Evolutionary conservation across 371 early-diverging fungal species (phyloP).

Genomic region (Mucor indicus): DNA sequence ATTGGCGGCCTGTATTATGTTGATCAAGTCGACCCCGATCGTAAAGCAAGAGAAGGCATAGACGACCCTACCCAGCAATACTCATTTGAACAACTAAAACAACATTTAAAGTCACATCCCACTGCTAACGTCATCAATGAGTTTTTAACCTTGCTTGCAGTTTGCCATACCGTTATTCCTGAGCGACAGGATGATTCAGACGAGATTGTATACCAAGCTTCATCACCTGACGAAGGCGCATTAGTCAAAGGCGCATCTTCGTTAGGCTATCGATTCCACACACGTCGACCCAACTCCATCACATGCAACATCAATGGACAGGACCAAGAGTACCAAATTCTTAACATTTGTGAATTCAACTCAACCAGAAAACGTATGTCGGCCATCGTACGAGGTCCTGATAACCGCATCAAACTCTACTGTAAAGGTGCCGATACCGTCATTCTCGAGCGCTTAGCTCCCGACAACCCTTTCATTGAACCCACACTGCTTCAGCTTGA

Average conservation of each 20-base stretch:
- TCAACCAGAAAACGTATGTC: conserved; percentile 97
- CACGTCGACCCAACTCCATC: conserved; percentile 88
- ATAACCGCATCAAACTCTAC: conserved; percentile 89
- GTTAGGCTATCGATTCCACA: conserved; percentile 69
- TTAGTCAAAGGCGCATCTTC: conserved; percentile 72
- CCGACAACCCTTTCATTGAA: conserved; percentile 77
- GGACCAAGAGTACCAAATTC: conserved; percentile 76
- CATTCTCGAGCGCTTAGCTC: conserved; percentile 87
- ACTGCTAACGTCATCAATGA: conserved; percentile 53
- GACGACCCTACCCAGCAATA: conserved; percentile 50
- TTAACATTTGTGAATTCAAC: conserved; percentile 97
- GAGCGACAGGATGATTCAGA: conserved; percentile 25
- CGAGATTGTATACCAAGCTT: conserved; percentile 62
- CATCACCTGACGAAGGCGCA: conserved; percentile 85
- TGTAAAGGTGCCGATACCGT: conserved; percentile 99
- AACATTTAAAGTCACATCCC: conserved; percentile 54
- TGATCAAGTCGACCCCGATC: conserved; percentile 20
- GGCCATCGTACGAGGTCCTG: conserved; percentile 84
- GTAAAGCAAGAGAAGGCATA: conserved; percentile 8
- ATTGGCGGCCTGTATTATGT: conserved; percentile 59
- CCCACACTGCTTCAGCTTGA: conserved; percentile 73
- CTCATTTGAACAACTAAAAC: conserved; percentile 54
- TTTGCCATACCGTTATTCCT: conserved; percentile 65
- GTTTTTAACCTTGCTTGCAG: conserved; percentile 57
- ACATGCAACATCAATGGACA: conserved; percentile 65